A percentile compares a stretch with the other conserved stretches of the same genome.
Conservation (phyloP, 2,329 filamentous ascomycete species). For the Sarocladium kiliense region DNA sequence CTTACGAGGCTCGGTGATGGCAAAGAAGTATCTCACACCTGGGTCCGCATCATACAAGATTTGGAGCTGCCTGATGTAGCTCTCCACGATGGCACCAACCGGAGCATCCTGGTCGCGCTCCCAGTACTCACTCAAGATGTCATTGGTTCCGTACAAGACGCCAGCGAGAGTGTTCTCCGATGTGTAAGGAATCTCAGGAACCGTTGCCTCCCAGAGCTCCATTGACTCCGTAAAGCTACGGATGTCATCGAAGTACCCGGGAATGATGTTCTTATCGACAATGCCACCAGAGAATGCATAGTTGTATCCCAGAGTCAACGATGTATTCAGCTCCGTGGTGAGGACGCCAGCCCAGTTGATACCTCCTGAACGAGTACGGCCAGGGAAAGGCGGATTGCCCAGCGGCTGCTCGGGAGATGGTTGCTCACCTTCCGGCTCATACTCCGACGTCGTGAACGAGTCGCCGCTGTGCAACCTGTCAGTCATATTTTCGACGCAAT, state of each 20-base stretch:
- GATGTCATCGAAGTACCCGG: conserved; percentile 41
- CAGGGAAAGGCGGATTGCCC: conserved; percentile 52
- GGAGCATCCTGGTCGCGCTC: conserved; percentile 18
- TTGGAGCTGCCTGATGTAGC: conserved; percentile 37
- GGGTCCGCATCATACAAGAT: conserved; percentile 31
- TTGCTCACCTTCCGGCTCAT: background rate
- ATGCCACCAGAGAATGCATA: conserved; percentile 46
- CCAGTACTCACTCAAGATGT: conserved; percentile 45
- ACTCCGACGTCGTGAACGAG: background rate
- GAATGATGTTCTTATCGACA: conserved; percentile 41
- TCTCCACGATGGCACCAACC: conserved; percentile 32
- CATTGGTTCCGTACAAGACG: conserved; percentile 53
- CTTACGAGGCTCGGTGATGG: conserved; percentile 41
- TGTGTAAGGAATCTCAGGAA: conserved; percentile 29
- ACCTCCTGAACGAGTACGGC: conserved; percentile 41
- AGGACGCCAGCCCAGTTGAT: conserved; percentile 45
- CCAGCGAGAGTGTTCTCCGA: conserved; percentile 38
- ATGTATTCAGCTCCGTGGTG: conserved; percentile 34
- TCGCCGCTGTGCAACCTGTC: background rate
- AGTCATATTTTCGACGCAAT: no score
- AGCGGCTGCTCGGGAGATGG: conserved; percentile 41
- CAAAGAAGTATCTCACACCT: conserved; percentile 41
- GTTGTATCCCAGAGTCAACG: conserved; percentile 41
- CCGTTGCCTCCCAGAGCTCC: conserved; percentile 26
- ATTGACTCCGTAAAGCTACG: conserved; percentile 45